Percentiles rank a stretch among this genome's conserved stretches.
phyloP scores from a whole-genome alignment of 179 eudicot species.

The Beta lomatogona region DNA sequence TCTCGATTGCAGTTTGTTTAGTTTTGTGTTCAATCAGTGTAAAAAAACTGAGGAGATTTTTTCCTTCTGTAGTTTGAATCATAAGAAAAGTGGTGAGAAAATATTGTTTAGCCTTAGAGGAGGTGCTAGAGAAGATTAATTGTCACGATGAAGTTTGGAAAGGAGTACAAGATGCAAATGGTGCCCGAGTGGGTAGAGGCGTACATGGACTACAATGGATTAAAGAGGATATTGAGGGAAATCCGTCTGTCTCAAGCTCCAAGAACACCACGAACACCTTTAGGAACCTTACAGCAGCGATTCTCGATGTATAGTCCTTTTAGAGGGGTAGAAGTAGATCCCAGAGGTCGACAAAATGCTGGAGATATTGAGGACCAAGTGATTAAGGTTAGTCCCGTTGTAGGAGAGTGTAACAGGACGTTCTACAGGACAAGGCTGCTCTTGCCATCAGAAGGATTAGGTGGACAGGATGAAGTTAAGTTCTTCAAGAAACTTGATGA shows the following conservation, averaged over 20 bases:
- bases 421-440: slow-evolving; percentile 63
- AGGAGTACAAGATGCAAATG: slow-evolving; percentile 62
- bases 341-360: slow-evolving; percentile 24
- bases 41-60: not conserved
- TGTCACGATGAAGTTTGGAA: slow-evolving; percentile 73
- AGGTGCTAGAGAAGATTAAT: slow-evolving; percentile 7
- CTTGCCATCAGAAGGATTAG: slow-evolving; percentile 52
- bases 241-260: slow-evolving; percentile 37
- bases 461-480: slow-evolving; percentile 57
- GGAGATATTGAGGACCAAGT: slow-evolving; percentile 69
- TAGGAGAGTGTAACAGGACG: slow-evolving; percentile 39
- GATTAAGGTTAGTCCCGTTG: slow-evolving; percentile 39
- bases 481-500: slow-evolving; percentile 68
- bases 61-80: not conserved
- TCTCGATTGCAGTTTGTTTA: not conserved
- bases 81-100: not conserved
- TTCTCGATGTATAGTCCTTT: slow-evolving; percentile 42
- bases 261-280: slow-evolving; percentile 45
- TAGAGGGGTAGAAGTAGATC: slow-evolving; percentile 40
- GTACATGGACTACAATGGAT: slow-evolving; percentile 65
- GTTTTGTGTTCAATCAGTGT: not conserved
- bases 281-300: slow-evolving; percentile 40
- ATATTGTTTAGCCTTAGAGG: not conserved
- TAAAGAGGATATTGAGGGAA: slow-evolving; percentile 54
- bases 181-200: slow-evolving; percentile 91